Evolutionary conservation across 2,329 filamentous ascomycete species (phyloP), one percentile per base, ranked within the genome.

Genomic region (Fusarium tricinctum): DNA sequence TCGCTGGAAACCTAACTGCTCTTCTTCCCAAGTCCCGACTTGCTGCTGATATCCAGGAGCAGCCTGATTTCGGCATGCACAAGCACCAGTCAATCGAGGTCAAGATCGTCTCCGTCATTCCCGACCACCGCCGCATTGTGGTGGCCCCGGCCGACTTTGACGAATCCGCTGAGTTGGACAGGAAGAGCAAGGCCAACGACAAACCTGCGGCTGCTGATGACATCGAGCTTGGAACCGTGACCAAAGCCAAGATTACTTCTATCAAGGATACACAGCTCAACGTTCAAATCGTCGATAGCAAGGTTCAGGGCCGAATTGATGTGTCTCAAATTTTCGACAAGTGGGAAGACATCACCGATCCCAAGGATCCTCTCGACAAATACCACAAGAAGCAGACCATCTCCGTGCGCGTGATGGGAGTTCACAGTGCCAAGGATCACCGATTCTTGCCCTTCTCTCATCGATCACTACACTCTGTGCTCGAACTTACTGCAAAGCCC

Each of bases 201-300:
- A 75, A 74, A 52, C 54, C 76, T 17, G 74, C 74, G 15, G 77
- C 88, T 8, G 83, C 91, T n/a, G 88, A 89, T 45, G 93, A 97
- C 69, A 86, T 97, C 48, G 83, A 83, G 2, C 83, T 93, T 30
- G 95, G 95, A 53, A 91, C 86, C 69, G 77, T 91, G 46, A 89
- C 90, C 9, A 93, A 92, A 75, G 95, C 92, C 39, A 91, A 86
- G 71, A 88, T 99, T 44, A 87, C 88, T n/a, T 93, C 93, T 0
- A 83, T 97, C 75, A 97, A 97, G 79, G 90, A 91, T 48, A 97
- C 95, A 0, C 96, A 99, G 77, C 83, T 98, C 56, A 98, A 98
- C 71, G 93, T 99, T 8, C 88, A 92, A 70, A 85, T 98, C 50
- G 91, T 93, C 43, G 93, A 97, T 75, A 78, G 68, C 35, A 72